Evolutionary conservation across 208 protist species (phyloP).

Genomic region (Leishmania gerbilli): DNA sequence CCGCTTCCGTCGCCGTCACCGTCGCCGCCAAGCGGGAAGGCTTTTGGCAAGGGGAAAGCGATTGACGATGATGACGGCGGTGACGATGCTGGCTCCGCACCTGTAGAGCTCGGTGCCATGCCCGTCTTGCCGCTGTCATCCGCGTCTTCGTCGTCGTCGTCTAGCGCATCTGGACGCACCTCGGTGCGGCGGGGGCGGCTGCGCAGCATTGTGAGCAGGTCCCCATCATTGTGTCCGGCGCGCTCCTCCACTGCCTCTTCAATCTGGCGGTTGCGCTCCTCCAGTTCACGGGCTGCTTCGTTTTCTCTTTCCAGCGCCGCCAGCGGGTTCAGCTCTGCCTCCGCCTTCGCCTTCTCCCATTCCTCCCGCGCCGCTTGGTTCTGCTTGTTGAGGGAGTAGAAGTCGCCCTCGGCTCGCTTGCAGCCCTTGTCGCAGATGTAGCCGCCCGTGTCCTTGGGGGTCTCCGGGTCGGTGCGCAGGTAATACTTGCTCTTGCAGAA

Average conservation of each 20-base stretch:
- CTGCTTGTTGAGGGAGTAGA: constrained; percentile 64
- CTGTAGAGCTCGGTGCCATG: neutral
- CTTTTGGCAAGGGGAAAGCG: neutral
- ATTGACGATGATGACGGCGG: constrained; percentile 3
- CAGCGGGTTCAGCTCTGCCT: constrained; percentile 60
- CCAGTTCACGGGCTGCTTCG: constrained; percentile 56
- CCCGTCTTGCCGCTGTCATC: neutral
- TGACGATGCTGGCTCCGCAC: neutral
- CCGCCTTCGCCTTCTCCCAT: constrained; percentile 51
- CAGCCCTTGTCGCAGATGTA: constrained; percentile 76
- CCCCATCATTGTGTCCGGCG: constrained; percentile 36
- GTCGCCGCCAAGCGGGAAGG: constrained; percentile 2
- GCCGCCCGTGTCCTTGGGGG: constrained; percentile 78
- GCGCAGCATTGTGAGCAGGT: constrained; percentile 42
- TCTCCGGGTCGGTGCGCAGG: constrained; percentile 76
- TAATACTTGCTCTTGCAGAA: constrained; percentile 73
- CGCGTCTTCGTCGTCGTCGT: constrained; percentile 9
- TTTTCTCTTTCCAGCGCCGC: constrained; percentile 82
- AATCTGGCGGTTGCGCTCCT: constrained; percentile 68
- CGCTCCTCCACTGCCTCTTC: constrained; percentile 65
- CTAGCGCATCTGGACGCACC: neutral
- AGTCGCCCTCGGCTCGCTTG: constrained; percentile 69
- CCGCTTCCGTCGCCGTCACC: neutral
- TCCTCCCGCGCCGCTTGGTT: constrained; percentile 56
- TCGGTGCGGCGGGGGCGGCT: constrained; percentile 12